Evolutionary conservation across 163 green algal genomes (phyloP).

Genomic region (Volvox carteri): DNA sequence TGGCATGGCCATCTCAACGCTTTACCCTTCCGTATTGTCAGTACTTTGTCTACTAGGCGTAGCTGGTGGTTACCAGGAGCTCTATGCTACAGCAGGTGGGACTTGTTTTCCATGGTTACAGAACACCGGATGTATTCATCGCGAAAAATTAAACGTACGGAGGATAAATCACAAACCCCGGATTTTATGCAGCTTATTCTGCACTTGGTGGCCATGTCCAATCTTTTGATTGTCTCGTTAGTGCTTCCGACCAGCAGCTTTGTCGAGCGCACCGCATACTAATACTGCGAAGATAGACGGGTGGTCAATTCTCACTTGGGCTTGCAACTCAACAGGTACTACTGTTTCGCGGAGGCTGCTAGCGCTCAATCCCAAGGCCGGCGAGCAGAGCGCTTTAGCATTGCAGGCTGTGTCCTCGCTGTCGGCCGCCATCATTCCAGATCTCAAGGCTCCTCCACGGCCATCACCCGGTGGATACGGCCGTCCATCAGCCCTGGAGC

Average conservation of each 20-base stretch:
- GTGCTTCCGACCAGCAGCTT: background rate
- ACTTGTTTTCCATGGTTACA: background rate
- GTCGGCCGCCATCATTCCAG: background rate
- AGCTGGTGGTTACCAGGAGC: background rate
- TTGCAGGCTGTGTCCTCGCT: too few relatives aligned
- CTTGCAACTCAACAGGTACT: background rate
- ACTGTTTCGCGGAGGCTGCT: background rate
- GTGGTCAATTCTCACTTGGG: background rate
- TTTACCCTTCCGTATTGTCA: background rate
- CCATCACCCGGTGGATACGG: background rate
- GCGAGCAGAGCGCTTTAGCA: too few relatives aligned
- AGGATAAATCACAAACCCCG: background rate
- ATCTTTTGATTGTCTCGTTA: background rate
- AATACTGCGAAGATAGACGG: background rate
- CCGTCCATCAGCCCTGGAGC: background rate
- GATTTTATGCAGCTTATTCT: background rate
- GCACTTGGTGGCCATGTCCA: background rate
- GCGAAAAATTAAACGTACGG: background rate
- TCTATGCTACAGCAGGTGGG: background rate
- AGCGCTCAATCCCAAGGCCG: background rate
- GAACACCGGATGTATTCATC: background rate
- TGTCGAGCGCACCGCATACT: background rate
- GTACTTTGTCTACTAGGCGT: background rate
- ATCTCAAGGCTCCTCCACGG: background rate
- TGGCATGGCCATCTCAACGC: background rate